Percentiles rank a stretch among this genome's conserved stretches.
phyloP scores from a whole-genome alignment of 345 rosid genomes.

The Lepidium sativum region DNA sequence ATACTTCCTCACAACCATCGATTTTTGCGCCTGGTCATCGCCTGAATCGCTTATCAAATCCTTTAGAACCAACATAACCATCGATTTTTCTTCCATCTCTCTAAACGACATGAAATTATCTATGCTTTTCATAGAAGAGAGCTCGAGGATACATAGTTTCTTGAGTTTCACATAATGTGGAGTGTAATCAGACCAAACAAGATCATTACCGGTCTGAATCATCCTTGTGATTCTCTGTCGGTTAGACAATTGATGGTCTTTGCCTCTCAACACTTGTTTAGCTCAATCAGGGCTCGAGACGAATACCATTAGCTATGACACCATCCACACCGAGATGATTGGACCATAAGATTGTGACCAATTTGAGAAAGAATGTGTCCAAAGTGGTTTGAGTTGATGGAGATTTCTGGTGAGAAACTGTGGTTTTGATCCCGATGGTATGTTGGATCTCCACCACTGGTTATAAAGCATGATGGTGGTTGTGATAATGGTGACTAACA shows the following conservation, averaged over 20 bases:
- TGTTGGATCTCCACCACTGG: conserved; percentile 20
- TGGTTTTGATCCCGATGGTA: conserved; percentile 33
- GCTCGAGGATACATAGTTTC: conserved; percentile 27
- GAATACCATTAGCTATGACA: conserved; percentile 20
- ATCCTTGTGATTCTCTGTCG: conserved; percentile 18
- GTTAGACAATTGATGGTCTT: conserved; percentile 30
- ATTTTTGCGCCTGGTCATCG: not conserved
- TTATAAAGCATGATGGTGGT: conserved; percentile 9
- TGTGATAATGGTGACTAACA: conserved; percentile 2
- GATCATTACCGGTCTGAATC: conserved; percentile 25
- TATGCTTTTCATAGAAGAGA: conserved; percentile 31
- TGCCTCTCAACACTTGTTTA: conserved; percentile 34
- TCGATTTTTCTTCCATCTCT: conserved; percentile 29
- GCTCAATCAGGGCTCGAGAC: conserved; percentile 33
- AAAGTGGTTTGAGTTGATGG: conserved; percentile 25
- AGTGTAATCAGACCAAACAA: conserved; percentile 38
- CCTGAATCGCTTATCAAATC: conserved; percentile 15
- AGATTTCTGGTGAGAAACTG: conserved; percentile 32
- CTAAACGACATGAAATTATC: conserved; percentile 30
- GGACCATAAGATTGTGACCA: conserved; percentile 39
- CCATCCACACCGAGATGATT: conserved; percentile 35
- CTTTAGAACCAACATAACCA: conserved; percentile 24
- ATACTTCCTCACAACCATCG: conserved; percentile 24
- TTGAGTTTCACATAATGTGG: conserved; percentile 36
- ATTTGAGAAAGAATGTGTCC: conserved; percentile 20